Evolutionary conservation across 2,329 filamentous ascomycete genomes (phyloP).

Genomic region (Metarhizium sp.): DNA sequence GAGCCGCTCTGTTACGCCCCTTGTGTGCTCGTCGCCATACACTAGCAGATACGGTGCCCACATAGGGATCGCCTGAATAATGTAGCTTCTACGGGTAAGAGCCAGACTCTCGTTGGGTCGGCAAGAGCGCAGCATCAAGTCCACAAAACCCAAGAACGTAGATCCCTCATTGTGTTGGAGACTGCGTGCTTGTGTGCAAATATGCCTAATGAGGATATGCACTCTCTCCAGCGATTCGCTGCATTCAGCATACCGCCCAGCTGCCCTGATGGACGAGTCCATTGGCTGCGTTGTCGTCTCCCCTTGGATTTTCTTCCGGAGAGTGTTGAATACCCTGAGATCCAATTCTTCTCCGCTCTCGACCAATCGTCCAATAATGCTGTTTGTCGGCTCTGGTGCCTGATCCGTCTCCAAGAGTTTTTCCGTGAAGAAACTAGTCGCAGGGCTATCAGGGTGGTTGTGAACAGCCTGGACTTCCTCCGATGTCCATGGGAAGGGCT

Average conservation of each 20-base stretch:
- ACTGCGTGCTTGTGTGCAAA: slow-evolving; percentile 32
- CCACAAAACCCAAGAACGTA: slow-evolving; percentile 37
- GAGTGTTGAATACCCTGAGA: slow-evolving; percentile 38
- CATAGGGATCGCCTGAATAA: slow-evolving; percentile 21
- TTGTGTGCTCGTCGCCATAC: slow-evolving; percentile 34
- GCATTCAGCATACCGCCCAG: slow-evolving; percentile 40
- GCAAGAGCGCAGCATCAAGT: slow-evolving; percentile 17
- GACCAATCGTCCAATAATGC: slow-evolving; percentile 50
- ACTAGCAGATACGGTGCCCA: slow-evolving; percentile 44
- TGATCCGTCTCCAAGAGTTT: slow-evolving; percentile 57
- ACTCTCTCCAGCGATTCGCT: slow-evolving; percentile 26
- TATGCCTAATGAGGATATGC: slow-evolving; percentile 30
- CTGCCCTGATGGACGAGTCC: slow-evolving; percentile 49
- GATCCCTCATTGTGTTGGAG: slow-evolving; percentile 39
- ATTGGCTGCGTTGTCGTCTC: slow-evolving; percentile 30
- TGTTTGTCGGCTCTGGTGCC: slow-evolving; percentile 39
- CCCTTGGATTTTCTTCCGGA: slow-evolving; percentile 45
- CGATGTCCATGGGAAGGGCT: slow-evolving; percentile 33
- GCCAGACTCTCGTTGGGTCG: slow-evolving; percentile 17
- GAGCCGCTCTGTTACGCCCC: slow-evolving; percentile 32
- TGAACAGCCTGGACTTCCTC: slow-evolving; percentile 38
- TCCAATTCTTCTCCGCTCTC: slow-evolving; percentile 42
- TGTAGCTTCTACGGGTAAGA: slow-evolving; percentile 11
- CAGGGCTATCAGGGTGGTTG: slow-evolving; percentile 22
- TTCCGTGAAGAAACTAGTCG: slow-evolving; percentile 47